Evolutionary conservation across 768 basidiomycete genomes (phyloP).

Genomic region (Pulveroboletus ravenelii): DNA sequence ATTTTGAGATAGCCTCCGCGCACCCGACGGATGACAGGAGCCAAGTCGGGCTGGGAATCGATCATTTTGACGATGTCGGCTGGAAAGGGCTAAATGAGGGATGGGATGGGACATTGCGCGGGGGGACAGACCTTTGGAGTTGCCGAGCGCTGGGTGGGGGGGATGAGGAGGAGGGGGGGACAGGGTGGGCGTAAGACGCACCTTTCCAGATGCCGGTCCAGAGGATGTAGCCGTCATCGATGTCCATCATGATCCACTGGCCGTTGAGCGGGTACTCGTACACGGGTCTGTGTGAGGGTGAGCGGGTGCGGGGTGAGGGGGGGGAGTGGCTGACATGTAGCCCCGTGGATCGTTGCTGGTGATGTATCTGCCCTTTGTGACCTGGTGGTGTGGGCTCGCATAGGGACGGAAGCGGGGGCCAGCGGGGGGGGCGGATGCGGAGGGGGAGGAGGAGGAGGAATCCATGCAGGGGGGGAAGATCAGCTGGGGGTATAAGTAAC

Average conservation of each 20-base stretch:
- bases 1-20: conserved; percentile 88
- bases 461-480: conserved; percentile 33
- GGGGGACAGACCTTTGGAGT: conserved; percentile 67
- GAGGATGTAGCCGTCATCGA: conserved; percentile 86
- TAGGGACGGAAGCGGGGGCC: conserved; percentile 57
- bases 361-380: conserved; percentile 83
- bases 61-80: conserved; percentile 93
- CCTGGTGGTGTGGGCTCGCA: conserved; percentile 72
- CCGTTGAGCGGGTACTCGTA: conserved; percentile 87
- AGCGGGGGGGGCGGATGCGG: conserved; percentile 24
- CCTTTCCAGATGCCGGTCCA: conserved; percentile 97
- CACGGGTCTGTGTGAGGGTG: conserved; percentile 52
- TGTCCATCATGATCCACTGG: conserved; percentile 96
- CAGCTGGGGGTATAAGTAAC: conserved; percentile 22
- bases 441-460: conserved; percentile 33
- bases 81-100: conserved; percentile 31
- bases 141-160: conserved; percentile 59
- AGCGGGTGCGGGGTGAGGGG: neutral
- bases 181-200: conserved; percentile 25
- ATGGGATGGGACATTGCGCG: conserved; percentile 4
- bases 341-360: conserved; percentile 86
- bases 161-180: conserved; percentile 6
- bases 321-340: conserved; percentile 61
- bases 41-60: conserved; percentile 85
- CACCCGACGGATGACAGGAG: conserved; percentile 75